These are phyloP conservation scores for Sclerotinia glacialis DNA, from an alignment of 2,329 filamentous ascomycete genomes.

Conservation along the genomic window DNA sequence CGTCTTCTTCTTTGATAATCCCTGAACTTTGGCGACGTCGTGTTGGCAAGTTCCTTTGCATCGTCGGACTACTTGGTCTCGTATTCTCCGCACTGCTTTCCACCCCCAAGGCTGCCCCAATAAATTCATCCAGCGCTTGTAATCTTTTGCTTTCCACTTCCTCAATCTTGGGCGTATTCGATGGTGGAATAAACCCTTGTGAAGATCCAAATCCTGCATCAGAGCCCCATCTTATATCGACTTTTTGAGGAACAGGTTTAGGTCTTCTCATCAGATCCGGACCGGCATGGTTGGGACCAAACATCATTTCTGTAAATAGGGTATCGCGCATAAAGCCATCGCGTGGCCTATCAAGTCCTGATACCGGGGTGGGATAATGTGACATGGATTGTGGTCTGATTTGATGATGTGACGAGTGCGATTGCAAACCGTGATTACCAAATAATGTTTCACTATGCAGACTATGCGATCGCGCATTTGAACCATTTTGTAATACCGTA, in stretches of 20 bases:
- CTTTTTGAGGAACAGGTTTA: slow-evolving; percentile 37
- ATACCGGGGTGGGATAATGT: slow-evolving; percentile 25
- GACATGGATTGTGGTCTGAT: slow-evolving; percentile 34
- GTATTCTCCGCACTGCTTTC: slow-evolving; percentile 59
- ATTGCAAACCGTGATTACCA: slow-evolving; percentile 24
- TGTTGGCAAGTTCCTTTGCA: not conserved
- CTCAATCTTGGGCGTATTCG: slow-evolving; percentile 57
- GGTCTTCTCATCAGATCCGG: slow-evolving; percentile 22
- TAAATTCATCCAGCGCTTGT: slow-evolving; percentile 56
- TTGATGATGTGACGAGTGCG: slow-evolving; percentile 27
- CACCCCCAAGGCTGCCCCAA: slow-evolving; percentile 25
- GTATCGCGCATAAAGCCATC: slow-evolving; percentile 30
- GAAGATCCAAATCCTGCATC: slow-evolving; percentile 60
- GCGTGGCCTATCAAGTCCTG: slow-evolving; percentile 24
- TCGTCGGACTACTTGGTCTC: slow-evolving; percentile 41
- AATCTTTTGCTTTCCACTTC: slow-evolving; percentile 55
- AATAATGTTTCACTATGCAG: slow-evolving; percentile 33
- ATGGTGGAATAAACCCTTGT: slow-evolving; percentile 58
- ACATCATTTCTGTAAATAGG: slow-evolving; percentile 35
- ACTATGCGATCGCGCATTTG: slow-evolving; percentile 35
- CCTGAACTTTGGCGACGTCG: not conserved
- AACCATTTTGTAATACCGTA: slow-evolving; percentile 50
- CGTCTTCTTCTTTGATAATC: slow-evolving; percentile 39
- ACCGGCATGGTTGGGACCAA: slow-evolving; percentile 26
- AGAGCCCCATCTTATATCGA: slow-evolving; percentile 61